Conservation (phyloP, 1,284 basidiomycete genomes). For the Porodaedalea pini region DNA sequence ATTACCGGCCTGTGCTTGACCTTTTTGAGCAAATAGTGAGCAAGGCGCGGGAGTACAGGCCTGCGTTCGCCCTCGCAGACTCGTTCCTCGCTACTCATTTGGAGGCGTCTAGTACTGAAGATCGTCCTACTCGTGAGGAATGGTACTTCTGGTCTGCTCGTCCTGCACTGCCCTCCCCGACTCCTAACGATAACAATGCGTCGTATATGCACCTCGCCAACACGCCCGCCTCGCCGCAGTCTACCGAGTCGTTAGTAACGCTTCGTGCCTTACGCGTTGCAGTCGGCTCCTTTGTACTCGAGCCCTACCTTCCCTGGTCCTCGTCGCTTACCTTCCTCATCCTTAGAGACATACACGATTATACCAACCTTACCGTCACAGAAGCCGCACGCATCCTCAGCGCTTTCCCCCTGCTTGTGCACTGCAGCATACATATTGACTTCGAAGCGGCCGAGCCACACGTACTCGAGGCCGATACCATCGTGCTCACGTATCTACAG, state of each 20-base stretch:
- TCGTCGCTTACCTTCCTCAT: slow-evolving; percentile 16
- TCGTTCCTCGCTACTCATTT: slow-evolving; percentile 15
- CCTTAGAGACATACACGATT: slow-evolving; percentile 10
- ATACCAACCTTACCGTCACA: slow-evolving; percentile 2
- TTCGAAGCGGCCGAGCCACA: not conserved
- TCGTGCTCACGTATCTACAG: not conserved
- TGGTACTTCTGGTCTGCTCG: slow-evolving; percentile 21
- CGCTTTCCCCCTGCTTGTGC: slow-evolving; percentile 17
- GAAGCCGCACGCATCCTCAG: slow-evolving; percentile 3
- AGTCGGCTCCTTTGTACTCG: slow-evolving; percentile 14
- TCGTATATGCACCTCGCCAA: not conserved
- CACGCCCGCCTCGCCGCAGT: not conserved
- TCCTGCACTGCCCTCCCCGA: not conserved
- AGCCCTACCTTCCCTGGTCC: slow-evolving; percentile 11
- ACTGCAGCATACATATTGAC: slow-evolving; percentile 16
- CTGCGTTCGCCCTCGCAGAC: slow-evolving; percentile 1
- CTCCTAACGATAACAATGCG: not conserved
- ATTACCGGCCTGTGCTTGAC: not conserved
- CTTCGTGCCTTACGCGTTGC: slow-evolving; percentile 15
- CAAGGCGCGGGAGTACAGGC: slow-evolving; percentile 5
- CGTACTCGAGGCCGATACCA: not conserved
- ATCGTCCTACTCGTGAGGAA: slow-evolving; percentile 11
- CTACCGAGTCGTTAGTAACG: slow-evolving; percentile 4
- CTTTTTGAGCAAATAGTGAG: slow-evolving; percentile 15
- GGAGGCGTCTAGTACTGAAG: slow-evolving; percentile 10